phyloP scores from a whole-genome alignment of 164 flowering plant species.

The Vitis labrusca region DNA sequence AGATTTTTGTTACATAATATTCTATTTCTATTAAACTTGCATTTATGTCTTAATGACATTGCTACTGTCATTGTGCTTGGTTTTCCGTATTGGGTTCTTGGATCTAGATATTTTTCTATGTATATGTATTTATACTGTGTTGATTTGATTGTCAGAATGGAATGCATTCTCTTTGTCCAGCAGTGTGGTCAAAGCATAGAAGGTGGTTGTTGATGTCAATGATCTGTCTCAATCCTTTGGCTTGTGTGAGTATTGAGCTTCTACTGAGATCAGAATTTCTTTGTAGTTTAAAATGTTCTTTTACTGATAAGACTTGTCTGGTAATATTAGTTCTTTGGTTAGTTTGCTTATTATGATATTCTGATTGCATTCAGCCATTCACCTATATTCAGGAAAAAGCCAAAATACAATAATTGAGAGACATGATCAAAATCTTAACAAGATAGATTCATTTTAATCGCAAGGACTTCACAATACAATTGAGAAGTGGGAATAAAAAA shows the following conservation, averaged over 20 bases:
- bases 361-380: background rate
- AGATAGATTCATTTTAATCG: too few species aligned
- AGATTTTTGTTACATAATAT: too few species aligned
- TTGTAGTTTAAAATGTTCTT: background rate
- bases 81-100: background rate
- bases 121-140: background rate
- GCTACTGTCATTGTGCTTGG: background rate
- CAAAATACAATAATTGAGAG: background rate
- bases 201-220: slow-evolving; percentile 98
- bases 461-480: background rate
- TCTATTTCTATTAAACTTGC: too few species aligned
- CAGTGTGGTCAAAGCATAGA: slow-evolving; percentile 96
- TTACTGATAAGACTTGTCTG: background rate
- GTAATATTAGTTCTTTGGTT: background rate
- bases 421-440: background rate
- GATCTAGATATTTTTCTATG: background rate
- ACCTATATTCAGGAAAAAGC: background rate
- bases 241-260: slow-evolving; percentile 69
- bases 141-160: slow-evolving; percentile 63
- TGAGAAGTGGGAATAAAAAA: background rate
- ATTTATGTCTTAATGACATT: too few species aligned
- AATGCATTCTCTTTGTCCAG: slow-evolving; percentile 96
- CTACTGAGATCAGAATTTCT: too few species aligned
- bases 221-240: slow-evolving; percentile 90
- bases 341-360: background rate